Evolutionary conservation across 2,329 filamentous ascomycete genomes (phyloP), one percentile per base, ranked within the genome.

Genomic region (Talaromyces sp.): DNA sequence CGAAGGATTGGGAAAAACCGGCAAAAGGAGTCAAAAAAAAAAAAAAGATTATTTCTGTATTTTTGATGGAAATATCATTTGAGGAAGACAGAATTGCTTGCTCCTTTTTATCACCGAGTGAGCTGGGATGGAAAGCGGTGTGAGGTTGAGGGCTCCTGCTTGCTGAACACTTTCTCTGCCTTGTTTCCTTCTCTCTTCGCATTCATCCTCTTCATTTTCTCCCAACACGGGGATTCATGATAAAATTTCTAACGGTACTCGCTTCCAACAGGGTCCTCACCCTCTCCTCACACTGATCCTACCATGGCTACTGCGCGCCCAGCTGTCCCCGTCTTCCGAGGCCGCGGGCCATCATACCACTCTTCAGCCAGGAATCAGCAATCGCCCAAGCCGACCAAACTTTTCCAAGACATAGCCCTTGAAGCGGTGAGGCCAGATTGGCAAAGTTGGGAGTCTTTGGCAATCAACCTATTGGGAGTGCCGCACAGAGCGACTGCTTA

Each of bases 381-480:
- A 46, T n/a, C 27, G 8, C 32, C 54, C 21, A 53, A 31, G 21
- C 29, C 29, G 21, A 7, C 54, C 1, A 61, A 3, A 32, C 17
- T 55, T 2, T 41, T 5, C 26, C 50, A 62, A 6, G 51, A 54
- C 27, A 43, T 12, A n/a, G 46, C 53, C 14, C 24, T 50, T 11
- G 17, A 17, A 54, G 50, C 41, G 21, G 19, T 61, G 8, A 55
- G 29, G 35, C 53, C 60, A n/a, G 46, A 31, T 14, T 81, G 78
- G 79, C 71, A 62, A 29, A 62, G 56, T 8, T 77, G 75, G 75
- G 70, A 74, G 3, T 75, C 74, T 0, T 63, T 80, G 9, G 69
- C 69, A 4, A 58, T 80, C n/a, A 70, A 61, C 21, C 53, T 81
- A 10, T 62, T 54, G 2, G 66, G 68, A 5, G 57, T 81, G 3